Evolutionary conservation across 768 basidiomycete species (phyloP), one percentile per base, ranked within the genome.

Genomic region (Auricularia cornea): DNA sequence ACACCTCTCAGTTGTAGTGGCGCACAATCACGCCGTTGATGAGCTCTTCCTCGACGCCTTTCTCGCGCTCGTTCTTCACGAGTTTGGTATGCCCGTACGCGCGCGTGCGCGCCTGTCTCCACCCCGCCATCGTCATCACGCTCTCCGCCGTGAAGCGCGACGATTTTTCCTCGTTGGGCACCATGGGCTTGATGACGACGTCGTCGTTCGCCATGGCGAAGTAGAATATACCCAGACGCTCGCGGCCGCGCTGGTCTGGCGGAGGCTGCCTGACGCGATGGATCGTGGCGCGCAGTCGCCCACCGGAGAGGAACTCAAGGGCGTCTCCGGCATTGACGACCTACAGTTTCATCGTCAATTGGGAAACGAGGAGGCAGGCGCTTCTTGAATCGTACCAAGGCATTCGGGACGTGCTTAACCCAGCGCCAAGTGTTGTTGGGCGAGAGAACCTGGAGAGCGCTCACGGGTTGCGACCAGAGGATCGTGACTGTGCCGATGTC

Each of bases 221-320:
- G 71, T 86, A 86, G 69, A 86, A 85, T 2, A 80, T 76, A 0
- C 85, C 84, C 1, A 86, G 75, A 10, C 85, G 81, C 18, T 80
- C 74, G 65, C 77, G 72, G 32, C 69, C 70, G 32, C 73, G 79
- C 66, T 87, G 85, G 64, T 85, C 84, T 0, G 69, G 66, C 11
- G 84, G 85, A 3, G 84, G 86, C 66, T 82, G 82, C 3, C 84
- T 75, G 20, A 87, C 84, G 16, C 84, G 80, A 66, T 87, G 85
- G 59, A 85, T 80, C 1, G 85, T 86, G 12, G 79, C 81, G 33
- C 76, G 79, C 71, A 86, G 86, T 66, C 75, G 85, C 1, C 84
- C 84, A 1, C 85, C 84, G 1, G 83, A 83, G 26, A 87, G 75
- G 67, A 86, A 83, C 60, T 86, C 81, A 65, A 88, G 69, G 0